A percentile compares a stretch with the other conserved stretches of the same genome.
phyloP scores from a whole-genome alignment of 306 rosid genomes.

The Sphenostylis stenocarpa region DNA sequence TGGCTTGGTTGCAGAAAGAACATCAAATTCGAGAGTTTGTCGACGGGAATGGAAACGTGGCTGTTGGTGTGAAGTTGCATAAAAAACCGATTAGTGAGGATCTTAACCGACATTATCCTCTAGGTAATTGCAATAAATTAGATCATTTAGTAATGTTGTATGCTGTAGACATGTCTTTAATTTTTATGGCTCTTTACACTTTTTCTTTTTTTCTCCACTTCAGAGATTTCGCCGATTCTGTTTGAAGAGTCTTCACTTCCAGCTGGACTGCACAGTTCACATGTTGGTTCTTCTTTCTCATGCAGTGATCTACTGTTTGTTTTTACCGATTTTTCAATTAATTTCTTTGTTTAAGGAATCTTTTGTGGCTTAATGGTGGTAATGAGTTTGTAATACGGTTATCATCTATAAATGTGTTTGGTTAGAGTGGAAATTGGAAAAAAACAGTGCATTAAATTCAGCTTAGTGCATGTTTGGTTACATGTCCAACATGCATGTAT shows the following conservation, averaged over 20 bases:
- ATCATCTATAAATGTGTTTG: neutral
- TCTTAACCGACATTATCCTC: constrained; percentile 46
- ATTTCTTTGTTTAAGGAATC: constrained; percentile 9
- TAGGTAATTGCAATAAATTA: constrained; percentile 48
- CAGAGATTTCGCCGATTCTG: constrained; percentile 63
- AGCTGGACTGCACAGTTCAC: constrained; percentile 45
- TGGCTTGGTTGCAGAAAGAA: constrained; percentile 43
- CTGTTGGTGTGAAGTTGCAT: constrained; percentile 41
- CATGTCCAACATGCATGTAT: neutral
- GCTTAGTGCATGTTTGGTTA: neutral
- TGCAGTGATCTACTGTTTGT: neutral
- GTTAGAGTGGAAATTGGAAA: neutral
- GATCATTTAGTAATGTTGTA: constrained; percentile 3
- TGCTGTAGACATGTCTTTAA: constrained; percentile 1
- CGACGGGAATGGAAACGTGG: constrained; percentile 41
- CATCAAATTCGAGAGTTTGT: constrained; percentile 40
- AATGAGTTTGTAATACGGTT: neutral
- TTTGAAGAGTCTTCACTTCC: constrained; percentile 57
- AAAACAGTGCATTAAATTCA: neutral
- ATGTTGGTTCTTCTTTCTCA: constrained; percentile 46
- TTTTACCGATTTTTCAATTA: neutral
- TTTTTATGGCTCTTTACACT: neutral
- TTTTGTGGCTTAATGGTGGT: constrained; percentile 15
- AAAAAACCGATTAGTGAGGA: constrained; percentile 41
- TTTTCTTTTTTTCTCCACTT: constrained; percentile 15